Conservation (phyloP, 768 basidiomycete genomes). For the Tulasnella sp. region DNA sequence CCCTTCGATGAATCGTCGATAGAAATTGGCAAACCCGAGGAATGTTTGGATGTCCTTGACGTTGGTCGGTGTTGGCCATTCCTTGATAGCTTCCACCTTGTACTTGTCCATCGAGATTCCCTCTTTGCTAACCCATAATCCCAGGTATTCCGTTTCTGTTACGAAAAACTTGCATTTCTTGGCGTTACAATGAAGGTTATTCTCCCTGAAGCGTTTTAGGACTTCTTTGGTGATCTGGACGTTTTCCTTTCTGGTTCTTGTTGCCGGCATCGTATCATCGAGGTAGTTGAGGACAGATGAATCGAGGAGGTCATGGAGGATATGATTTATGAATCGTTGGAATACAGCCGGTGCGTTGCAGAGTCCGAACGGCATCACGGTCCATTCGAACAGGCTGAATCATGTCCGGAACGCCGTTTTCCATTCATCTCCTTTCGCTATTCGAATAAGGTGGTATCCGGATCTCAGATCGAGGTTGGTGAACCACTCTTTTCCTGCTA, state of each 20-base stretch:
- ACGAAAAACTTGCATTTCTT: no score
- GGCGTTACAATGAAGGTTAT: no score
- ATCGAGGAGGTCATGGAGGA: conserved; percentile 23
- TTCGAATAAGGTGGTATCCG: conserved; percentile 26
- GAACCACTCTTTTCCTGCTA: conserved; percentile 23
- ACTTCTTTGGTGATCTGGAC: conserved; percentile 23
- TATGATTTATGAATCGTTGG: conserved; percentile 26
- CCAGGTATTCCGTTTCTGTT: no score
- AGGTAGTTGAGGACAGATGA: conserved; percentile 23
- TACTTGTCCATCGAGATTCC: no score
- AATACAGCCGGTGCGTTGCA: conserved; percentile 26
- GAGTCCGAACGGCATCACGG: conserved; percentile 27
- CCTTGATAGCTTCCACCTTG: no score
- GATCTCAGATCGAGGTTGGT: conserved; percentile 27
- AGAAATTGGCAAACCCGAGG: conserved; percentile 28
- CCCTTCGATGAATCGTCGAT: conserved; percentile 25
- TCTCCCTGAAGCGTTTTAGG: no score
- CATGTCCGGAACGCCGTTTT: conserved; percentile 33
- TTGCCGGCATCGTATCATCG: conserved; percentile 26
- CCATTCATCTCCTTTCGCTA: conserved; percentile 28
- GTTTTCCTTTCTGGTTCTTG: conserved; percentile 17
- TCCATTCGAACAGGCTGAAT: conserved; percentile 24
- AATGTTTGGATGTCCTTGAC: no score
- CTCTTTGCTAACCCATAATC: no score
- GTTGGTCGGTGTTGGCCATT: no score